These are phyloP conservation scores for Postia placenta DNA, from an alignment of 768 basidiomycete genomes.

Conservation along the genomic window DNA sequence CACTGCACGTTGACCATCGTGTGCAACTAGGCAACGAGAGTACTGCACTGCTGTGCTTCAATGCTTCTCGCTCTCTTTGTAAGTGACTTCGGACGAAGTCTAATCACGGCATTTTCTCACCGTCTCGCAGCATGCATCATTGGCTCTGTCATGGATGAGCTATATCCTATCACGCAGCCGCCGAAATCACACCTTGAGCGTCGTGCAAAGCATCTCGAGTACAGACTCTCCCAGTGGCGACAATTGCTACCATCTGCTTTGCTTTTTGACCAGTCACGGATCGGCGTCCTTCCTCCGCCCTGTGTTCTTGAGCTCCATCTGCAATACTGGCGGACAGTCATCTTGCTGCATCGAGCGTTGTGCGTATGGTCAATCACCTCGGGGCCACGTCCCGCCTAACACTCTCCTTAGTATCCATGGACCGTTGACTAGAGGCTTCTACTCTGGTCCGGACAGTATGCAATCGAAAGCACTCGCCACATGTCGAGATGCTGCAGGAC, in stretches of 20 bases:
- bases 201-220: constrained; percentile 51
- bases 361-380: constrained; percentile 31
- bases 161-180: constrained; percentile 64
- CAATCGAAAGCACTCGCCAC: not conserved
- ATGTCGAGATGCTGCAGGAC: constrained; percentile 1
- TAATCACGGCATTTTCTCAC: constrained; percentile 4
- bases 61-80: constrained; percentile 62
- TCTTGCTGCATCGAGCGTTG: constrained; percentile 75
- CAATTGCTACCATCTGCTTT: constrained; percentile 48
- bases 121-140: constrained; percentile 55
- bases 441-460: not conserved
- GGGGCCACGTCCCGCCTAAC: not conserved
- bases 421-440: not conserved
- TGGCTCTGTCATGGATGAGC: constrained; percentile 55
- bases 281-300: constrained; percentile 40
- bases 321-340: constrained; percentile 79
- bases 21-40: not conserved
- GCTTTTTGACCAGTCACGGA: constrained; percentile 46
- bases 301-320: constrained; percentile 70
- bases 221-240: constrained; percentile 63
- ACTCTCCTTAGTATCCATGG: not conserved
- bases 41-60: constrained; percentile 59
- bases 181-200: constrained; percentile 41
- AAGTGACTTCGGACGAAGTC: constrained; percentile 23
- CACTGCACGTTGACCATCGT: not conserved